Evolutionary conservation across 1,284 basidiomycete genomes (phyloP).

Genomic region (Cystobasidium slooffiae): DNA sequence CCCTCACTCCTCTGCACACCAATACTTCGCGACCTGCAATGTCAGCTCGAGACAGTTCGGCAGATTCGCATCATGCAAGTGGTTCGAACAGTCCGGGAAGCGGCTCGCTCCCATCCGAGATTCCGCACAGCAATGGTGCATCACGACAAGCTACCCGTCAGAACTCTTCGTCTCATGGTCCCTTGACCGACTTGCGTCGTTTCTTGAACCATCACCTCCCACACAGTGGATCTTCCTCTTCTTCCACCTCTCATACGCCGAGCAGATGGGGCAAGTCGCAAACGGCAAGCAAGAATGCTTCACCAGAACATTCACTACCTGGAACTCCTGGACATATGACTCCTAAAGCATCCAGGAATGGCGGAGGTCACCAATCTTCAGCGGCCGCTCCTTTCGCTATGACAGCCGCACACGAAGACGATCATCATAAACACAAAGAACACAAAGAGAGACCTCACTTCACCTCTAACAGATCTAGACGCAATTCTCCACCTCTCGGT

Average conservation of each 20-base stretch:
- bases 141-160: constrained; percentile 56
- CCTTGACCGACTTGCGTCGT: constrained; percentile 85
- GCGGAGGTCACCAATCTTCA: constrained; percentile 43
- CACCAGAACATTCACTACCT: constrained; percentile 38
- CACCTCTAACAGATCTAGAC: constrained; percentile 47
- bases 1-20: constrained; percentile 38
- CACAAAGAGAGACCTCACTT: constrained; percentile 39
- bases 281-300: constrained; percentile 46
- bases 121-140: constrained; percentile 20
- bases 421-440: constrained; percentile 47
- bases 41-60: constrained; percentile 12
- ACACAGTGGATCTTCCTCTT: constrained; percentile 59
- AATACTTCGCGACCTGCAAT: neutral
- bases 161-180: constrained; percentile 60
- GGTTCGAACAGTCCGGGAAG: constrained; percentile 6
- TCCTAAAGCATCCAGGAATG: constrained; percentile 30
- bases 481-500: constrained; percentile 57
- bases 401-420: constrained; percentile 55
- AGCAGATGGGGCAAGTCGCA: constrained; percentile 32
- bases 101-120: constrained; percentile 8
- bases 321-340: constrained; percentile 45
- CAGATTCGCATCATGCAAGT: constrained; percentile 19
- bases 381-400: constrained; percentile 28
- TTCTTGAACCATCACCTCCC: constrained; percentile 88
- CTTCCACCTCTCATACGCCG: constrained; percentile 42